Base-by-base conservation (phyloP, 1,284 basidiomycete species). In the Microbotryum scabiosae region DNA sequence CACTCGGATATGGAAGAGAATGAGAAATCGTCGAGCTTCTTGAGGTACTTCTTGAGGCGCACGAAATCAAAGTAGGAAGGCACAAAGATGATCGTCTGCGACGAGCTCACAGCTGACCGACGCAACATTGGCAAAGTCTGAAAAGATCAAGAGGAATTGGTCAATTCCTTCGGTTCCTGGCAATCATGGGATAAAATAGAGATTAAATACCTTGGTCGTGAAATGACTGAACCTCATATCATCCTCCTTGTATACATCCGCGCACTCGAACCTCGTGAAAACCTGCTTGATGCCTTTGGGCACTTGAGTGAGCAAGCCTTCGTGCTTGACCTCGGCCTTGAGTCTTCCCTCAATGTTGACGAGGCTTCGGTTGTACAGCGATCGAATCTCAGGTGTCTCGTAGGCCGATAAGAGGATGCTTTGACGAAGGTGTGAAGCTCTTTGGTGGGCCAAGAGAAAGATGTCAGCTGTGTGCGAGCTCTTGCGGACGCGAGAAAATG, bases 41-140 rank as follows among this genome's bases (percentile, higher is more conserved):
- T 82, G 74, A 99, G 85, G 74, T 89, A 80, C 67, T 92, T 90
- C 60, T 90, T 86, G 4, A 99, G 79, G 14, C 90, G 83, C 56
- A 97, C 88, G 75, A 96, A 98, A 77, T 98, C 96, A 73, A 97
- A 96, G 64, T 94, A 97, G 0, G 89, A 92, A 0, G 96, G 92
- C 12, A 99, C 79, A 70, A 97, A 88, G 69, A 98, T 81, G 59
- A 87, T 81, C 0, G 91, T 91, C 73, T 92, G 90, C 46, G 84
- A 80, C 66, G 90, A 87, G 73, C 89, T 86, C 5, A 97, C 87
- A 0, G 94, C 96, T 1, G 92, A 94, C 74, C 90, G 92, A 53
- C 91, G 77, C 16, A 97, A 76, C 8, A 80, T 73, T 3, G 92
- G 89, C 4, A 97, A 78, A 16, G 91, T 79, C 87, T 90, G 62